Conservation (phyloP, 129 eudicot species). For the Smallanthus sonchifolius region DNA sequence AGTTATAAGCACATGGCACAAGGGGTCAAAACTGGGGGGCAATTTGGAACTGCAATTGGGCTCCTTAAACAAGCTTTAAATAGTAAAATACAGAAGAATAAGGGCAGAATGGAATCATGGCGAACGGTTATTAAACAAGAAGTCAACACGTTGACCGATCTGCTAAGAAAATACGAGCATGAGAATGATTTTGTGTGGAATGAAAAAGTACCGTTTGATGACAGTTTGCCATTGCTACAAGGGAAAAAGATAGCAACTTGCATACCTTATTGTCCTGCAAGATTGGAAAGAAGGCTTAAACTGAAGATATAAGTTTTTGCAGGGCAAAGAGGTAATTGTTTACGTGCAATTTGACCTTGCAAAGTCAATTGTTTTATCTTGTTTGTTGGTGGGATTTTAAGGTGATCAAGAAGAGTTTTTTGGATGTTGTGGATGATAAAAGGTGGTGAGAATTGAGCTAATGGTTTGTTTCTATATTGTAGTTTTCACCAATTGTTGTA, state of each 20-base stretch:
- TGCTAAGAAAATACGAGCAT: conserved; percentile 41
- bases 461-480: neutral
- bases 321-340: neutral
- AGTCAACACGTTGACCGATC: conserved; percentile 22
- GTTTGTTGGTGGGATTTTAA: neutral
- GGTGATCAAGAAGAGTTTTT: neutral
- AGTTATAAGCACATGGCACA: conserved; percentile 54
- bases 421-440: neutral
- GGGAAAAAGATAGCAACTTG: conserved; percentile 47
- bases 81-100: conserved; percentile 27
- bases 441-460: neutral
- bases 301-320: conserved; percentile 32
- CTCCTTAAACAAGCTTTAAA: conserved; percentile 37
- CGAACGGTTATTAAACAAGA: conserved; percentile 40
- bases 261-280: conserved; percentile 44
- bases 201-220: conserved; percentile 42
- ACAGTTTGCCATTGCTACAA: conserved; percentile 48
- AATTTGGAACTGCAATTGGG: conserved; percentile 53
- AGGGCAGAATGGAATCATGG: conserved; percentile 51
- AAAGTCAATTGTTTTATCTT: neutral
- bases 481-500: neutral
- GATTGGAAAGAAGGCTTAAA: conserved; percentile 42
- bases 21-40: conserved; percentile 31
- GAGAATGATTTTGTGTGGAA: conserved; percentile 70
- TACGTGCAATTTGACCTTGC: neutral